A percentile compares a stretch with the other conserved stretches of the same genome.
These are phyloP conservation scores for Extremus antarcticus DNA, from an alignment of 495 filamentous ascomycete genomes.

Conservation along the genomic window DNA sequence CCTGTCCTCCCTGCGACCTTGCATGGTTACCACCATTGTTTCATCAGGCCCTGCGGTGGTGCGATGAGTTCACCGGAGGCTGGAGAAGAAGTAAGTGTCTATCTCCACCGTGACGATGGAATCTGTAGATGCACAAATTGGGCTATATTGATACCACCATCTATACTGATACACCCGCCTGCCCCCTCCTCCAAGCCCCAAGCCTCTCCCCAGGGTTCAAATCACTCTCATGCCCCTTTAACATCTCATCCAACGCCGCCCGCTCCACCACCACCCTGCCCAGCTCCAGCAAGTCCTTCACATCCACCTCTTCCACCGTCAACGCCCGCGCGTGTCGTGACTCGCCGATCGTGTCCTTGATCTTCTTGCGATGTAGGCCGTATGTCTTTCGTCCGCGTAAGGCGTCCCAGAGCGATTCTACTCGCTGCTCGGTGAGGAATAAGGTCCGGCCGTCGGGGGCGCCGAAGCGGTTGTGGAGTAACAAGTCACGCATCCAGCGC, in stretches of 20 bases:
- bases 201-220: constrained; percentile 5
- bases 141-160: no score
- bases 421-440: constrained; percentile 50
- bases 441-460: constrained; percentile 58
- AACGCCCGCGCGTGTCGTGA: constrained; percentile 48
- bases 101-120: no score
- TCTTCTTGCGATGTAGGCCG: constrained; percentile 40
- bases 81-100: no score
- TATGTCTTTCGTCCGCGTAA: constrained; percentile 5
- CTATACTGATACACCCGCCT: no score
- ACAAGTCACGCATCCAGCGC: constrained; percentile 51
- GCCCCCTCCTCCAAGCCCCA: constrained; percentile 1
- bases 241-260: constrained; percentile 61
- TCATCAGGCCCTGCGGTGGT: no score
- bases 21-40: no score
- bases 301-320: constrained; percentile 67
- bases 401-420: not conserved
- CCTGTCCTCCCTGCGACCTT: no score
- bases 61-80: no score
- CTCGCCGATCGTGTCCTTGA: constrained; percentile 36
- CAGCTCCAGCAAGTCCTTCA: constrained; percentile 82
- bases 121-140: no score
- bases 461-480: constrained; percentile 64
- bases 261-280: constrained; percentile 80
- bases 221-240: constrained; percentile 68